Conservation (phyloP, 495 filamentous ascomycete species). For the Articulospora tetracladia region DNA sequence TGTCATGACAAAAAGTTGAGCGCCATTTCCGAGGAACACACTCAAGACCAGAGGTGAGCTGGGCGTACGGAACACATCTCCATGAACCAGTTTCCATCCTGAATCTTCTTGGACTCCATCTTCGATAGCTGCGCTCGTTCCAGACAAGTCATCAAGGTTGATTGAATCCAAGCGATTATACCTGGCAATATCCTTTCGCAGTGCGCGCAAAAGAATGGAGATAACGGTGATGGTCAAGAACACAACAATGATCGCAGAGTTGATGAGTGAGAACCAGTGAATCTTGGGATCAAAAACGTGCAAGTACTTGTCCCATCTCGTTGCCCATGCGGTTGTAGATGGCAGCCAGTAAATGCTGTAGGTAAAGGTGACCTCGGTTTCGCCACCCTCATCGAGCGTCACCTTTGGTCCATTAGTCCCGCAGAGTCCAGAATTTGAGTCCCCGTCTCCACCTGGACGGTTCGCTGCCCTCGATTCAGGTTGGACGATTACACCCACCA, state of each 20-base stretch:
- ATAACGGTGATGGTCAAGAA: slow-evolving; percentile 88
- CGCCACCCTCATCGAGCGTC: slow-evolving; percentile 57
- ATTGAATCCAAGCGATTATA: slow-evolving; percentile 91
- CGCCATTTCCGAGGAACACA: slow-evolving; percentile 87
- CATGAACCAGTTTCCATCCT: slow-evolving; percentile 97
- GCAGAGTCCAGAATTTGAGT: slow-evolving; percentile 56
- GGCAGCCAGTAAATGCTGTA: slow-evolving; percentile 86
- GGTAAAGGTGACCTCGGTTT: slow-evolving; percentile 76
- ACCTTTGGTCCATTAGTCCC: slow-evolving; percentile 48
- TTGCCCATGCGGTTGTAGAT: slow-evolving; percentile 84
- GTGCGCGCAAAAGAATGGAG: slow-evolving; percentile 79
- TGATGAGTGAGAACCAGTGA: slow-evolving; percentile 97
- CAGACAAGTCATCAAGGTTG: slow-evolving; percentile 78
- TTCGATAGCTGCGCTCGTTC: slow-evolving; percentile 67
- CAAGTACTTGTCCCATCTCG: slow-evolving; percentile 96
- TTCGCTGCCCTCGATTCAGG: slow-evolving; percentile 67
- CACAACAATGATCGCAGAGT: slow-evolving; percentile 87
- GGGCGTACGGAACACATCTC: slow-evolving; percentile 92
- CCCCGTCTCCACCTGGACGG: slow-evolving; percentile 48
- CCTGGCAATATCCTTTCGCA: slow-evolving; percentile 90
- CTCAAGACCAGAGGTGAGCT: slow-evolving; percentile 78
- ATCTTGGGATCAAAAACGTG: slow-evolving; percentile 95
- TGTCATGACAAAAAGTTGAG: slow-evolving; percentile 96
- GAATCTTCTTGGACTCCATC: slow-evolving; percentile 97
- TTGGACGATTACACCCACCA: slow-evolving; percentile 87